Evolutionary conservation across 1,284 basidiomycete genomes (phyloP).

Genomic region (Earliella scabrosa): DNA sequence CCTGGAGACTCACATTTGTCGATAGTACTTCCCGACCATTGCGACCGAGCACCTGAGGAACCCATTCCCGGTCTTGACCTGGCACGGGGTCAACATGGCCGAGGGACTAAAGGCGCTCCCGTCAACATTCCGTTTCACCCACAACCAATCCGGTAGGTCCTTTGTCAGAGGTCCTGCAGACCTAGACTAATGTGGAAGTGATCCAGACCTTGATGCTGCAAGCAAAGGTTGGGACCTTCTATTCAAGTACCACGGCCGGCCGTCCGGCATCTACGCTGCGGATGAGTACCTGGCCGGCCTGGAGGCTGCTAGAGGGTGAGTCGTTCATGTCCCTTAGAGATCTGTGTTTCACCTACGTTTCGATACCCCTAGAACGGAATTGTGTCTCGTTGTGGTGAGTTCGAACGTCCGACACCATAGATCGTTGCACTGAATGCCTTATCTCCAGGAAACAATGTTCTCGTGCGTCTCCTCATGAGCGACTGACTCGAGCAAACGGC

Average conservation of each 20-base stretch:
- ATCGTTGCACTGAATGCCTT: background rate
- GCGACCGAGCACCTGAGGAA: constrained; percentile 38
- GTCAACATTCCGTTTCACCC: constrained; percentile 59
- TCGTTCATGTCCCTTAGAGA: background rate
- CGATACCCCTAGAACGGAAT: constrained; percentile 44
- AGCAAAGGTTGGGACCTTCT: constrained; percentile 60
- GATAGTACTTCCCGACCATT: constrained; percentile 47
- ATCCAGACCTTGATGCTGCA: constrained; percentile 51
- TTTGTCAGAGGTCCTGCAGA: background rate
- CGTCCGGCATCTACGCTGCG: constrained; percentile 61
- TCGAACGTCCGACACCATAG: background rate
- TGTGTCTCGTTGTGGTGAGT: constrained; percentile 61
- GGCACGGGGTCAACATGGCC: constrained; percentile 65
- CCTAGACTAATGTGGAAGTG: background rate
- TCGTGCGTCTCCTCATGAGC: constrained; percentile 43
- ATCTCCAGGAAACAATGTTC: constrained; percentile 60
- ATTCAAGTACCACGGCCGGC: constrained; percentile 64
- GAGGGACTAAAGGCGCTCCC: constrained; percentile 62
- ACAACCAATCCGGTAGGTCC: constrained; percentile 53
- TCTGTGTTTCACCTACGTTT: background rate
- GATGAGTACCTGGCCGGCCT: constrained; percentile 63
- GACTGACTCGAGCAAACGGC: background rate
- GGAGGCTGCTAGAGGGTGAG: constrained; percentile 56
- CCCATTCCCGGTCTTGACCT: constrained; percentile 40
- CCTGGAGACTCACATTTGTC: too few relatives aligned